Evolutionary conservation across 1,284 basidiomycete species (phyloP), one percentile per base, ranked within the genome.

Genomic region (Anthracocystis walkeri): DNA sequence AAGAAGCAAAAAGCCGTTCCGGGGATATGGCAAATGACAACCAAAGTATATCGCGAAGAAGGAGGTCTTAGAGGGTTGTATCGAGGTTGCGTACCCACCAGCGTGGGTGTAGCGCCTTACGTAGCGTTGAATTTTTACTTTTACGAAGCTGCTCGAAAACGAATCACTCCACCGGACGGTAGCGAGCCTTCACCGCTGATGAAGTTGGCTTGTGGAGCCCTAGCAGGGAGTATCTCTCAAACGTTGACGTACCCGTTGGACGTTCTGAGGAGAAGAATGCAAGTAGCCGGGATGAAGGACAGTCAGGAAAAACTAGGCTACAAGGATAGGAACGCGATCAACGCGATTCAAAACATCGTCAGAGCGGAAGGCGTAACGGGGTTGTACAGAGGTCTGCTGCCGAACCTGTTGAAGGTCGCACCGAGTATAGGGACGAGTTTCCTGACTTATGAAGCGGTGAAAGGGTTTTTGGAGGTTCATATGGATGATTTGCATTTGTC

Each of bases 211-310:
- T 88, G 88, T 62, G 88, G 88, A 12, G 88, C 87, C 0, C 65
- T 88, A 6, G 88, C 88, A 0, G 89, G 89, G 2, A 86, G 91
- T 21, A 92, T 97, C 78, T 94, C 93, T 31, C 93, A 98, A 85
- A 94, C 94, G 38, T 86, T 97, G 79, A 98, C 96, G 7, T 97
- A 97, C 84, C 96, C 96, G 0, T 92, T 97, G 81, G 96, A 99
- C 85, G 94, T 98, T 1, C 86, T 98, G 58, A 89, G 96, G 45
- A 88, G 96, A 54, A 94, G 97, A 87, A 95, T 99, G 92, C 96
- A 99, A 85, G 93, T 96, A 61, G 90, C 91, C 1, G 96, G 95
- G 1, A 92, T 97, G 91, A 86, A 89, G 69, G 87, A 88, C 44
- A 88, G 89, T 61, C 62, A 69, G 31, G 67, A 75, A 46, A 87